phyloP scores from a whole-genome alignment of 495 filamentous ascomycete genomes.

The Penicillium egyptiacum region DNA sequence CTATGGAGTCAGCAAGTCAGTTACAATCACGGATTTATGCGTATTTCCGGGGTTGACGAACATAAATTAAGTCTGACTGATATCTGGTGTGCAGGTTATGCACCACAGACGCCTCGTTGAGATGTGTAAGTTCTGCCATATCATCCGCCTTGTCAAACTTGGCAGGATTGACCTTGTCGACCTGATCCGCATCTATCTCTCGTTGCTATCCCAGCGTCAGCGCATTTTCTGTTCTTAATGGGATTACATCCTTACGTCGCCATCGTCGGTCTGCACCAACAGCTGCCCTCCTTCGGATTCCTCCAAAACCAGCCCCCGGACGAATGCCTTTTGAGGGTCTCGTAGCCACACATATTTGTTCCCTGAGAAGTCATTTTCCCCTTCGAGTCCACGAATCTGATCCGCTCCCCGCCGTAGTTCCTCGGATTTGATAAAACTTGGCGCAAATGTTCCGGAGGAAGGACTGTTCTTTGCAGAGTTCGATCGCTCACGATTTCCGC shows the following conservation, averaged over 20 bases:
- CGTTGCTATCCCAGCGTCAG: conserved; percentile 62
- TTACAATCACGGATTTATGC: background rate
- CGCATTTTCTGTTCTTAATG: background rate
- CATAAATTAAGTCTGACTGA: conserved; percentile 92
- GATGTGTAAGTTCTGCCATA: conserved; percentile 96
- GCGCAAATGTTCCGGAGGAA: conserved; percentile 82
- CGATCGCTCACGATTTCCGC: conserved; percentile 49
- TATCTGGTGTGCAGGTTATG: conserved; percentile 95
- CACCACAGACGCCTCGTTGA: conserved; percentile 97
- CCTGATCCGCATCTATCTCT: conserved; percentile 75
- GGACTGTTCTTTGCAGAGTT: conserved; percentile 58
- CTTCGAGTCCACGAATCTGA: conserved; percentile 75
- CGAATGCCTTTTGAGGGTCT: conserved; percentile 82
- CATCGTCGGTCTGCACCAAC: conserved; percentile 91
- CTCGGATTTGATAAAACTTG: conserved; percentile 88
- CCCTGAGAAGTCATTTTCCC: conserved; percentile 98
- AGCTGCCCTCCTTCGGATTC: conserved; percentile 67
- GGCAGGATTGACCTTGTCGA: conserved; percentile 98
- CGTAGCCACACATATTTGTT: conserved; percentile 97
- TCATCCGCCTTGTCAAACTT: conserved; percentile 99
- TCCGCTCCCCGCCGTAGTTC: conserved; percentile 66
- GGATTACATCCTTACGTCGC: conserved; percentile 59
- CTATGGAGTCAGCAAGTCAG: conserved; percentile 33
- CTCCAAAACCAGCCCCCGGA: conserved; percentile 87
- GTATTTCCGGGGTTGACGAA: conserved; percentile 35